These are phyloP conservation scores for Plasmodium vivax DNA, from an alignment of 169 alveolate genomes.

Conservation along the genomic window DNA sequence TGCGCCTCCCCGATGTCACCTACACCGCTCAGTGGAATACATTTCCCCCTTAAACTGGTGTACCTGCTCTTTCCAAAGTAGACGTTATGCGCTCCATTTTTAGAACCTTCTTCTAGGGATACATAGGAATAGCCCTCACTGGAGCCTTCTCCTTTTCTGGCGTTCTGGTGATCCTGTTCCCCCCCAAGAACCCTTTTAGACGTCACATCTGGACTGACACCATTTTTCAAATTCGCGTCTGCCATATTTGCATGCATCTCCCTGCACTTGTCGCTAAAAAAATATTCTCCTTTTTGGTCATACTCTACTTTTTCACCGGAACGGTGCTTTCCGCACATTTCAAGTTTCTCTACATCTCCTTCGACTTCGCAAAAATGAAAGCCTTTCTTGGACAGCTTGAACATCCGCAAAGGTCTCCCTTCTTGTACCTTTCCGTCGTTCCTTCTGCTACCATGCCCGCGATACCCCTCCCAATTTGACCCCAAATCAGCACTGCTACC, in stretches of 20 bases:
- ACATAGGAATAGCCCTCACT: not conserved
- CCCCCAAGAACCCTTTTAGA: not conserved
- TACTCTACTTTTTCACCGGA: not conserved
- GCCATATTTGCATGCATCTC: conserved; percentile 2
- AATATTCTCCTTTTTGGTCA: not conserved
- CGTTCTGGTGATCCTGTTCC: not conserved
- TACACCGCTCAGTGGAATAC: not conserved
- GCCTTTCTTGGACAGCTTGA: not conserved
- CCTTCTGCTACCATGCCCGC: not conserved
- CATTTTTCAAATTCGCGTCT: not conserved
- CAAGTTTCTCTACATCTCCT: not conserved
- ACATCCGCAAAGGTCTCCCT: not conserved
- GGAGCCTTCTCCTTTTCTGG: not conserved
- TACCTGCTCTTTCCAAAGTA: not conserved
- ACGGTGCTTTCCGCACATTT: not conserved
- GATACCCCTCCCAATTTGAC: not conserved
- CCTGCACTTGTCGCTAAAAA: not conserved
- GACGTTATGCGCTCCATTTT: not conserved
- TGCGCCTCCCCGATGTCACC: not conserved
- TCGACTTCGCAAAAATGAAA: not conserved
- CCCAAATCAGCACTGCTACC: not conserved
- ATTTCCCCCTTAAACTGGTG: not conserved
- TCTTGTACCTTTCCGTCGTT: not conserved
- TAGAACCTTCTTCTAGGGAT: not conserved
- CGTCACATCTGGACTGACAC: not conserved